Conservation (phyloP, 768 basidiomycete genomes). For the Amanita rimosa region DNA sequence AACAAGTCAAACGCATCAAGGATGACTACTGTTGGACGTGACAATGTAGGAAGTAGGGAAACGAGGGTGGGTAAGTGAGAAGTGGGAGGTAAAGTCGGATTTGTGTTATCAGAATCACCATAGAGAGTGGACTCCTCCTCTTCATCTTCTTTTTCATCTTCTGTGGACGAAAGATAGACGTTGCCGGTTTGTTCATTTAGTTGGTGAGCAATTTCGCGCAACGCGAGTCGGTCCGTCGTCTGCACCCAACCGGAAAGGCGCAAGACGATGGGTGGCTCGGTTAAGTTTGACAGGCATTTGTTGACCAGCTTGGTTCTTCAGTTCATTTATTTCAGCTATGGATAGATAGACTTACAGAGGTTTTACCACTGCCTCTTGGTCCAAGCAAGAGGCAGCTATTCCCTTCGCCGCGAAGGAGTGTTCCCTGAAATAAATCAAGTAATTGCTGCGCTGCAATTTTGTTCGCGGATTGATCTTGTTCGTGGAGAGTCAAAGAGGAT, state of each 20-base stretch:
- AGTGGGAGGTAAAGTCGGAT: constrained; percentile 38
- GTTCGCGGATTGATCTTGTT: constrained; percentile 33
- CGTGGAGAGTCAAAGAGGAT: constrained; percentile 5
- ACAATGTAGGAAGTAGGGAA: constrained; percentile 65
- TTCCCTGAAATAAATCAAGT: constrained; percentile 55
- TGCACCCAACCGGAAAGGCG: constrained; percentile 82
- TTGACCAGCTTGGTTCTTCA: constrained; percentile 33
- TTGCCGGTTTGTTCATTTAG: constrained; percentile 67
- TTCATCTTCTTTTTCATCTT: constrained; percentile 23
- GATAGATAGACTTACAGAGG: constrained; percentile 35
- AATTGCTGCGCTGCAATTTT: constrained; percentile 45
- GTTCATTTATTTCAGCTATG: background rate
- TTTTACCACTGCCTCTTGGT: constrained; percentile 80
- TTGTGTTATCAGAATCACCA: too few relatives aligned
- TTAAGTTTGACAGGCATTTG: constrained; percentile 32
- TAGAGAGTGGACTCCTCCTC: constrained; percentile 17
- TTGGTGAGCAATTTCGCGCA: constrained; percentile 86
- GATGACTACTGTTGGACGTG: constrained; percentile 71
- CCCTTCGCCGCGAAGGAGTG: constrained; percentile 73
- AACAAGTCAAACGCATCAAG: constrained; percentile 94
- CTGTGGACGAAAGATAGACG: constrained; percentile 33
- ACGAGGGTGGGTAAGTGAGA: constrained; percentile 68
- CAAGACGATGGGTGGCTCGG: constrained; percentile 54
- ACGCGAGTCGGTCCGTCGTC: constrained; percentile 77
- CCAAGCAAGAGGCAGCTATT: constrained; percentile 89